A percentile compares a stretch with the other conserved stretches of the same genome.
phyloP scores from a whole-genome alignment of 257 asterid species.

The Solanum phureja region DNA sequence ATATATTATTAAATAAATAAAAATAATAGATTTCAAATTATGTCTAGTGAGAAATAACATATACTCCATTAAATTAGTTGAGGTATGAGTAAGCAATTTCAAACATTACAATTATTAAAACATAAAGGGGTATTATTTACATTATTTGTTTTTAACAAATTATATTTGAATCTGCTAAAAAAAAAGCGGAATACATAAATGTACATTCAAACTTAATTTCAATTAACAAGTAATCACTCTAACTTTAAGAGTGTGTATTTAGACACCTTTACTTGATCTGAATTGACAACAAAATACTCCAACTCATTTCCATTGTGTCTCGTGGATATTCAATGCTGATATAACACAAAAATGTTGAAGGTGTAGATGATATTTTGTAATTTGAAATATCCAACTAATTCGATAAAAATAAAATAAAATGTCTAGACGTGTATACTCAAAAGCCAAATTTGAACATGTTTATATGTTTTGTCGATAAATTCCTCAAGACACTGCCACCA shows the following conservation, averaged over 20 bases:
- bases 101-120: neutral
- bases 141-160: neutral
- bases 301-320: neutral
- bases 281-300: accelerated
- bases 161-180: neutral
- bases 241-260: neutral
- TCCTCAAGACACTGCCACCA: neutral
- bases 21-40: too few species aligned
- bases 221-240: neutral
- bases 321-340: too few species aligned
- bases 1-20: neutral
- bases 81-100: neutral
- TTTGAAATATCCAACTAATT: neutral
- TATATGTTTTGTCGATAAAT: neutral
- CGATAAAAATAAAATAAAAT: neutral
- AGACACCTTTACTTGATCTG: accelerated
- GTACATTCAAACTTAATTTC: neutral
- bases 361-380: neutral
- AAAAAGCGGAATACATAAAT: too few species aligned
- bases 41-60: neutral
- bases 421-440: neutral
- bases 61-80: too few species aligned
- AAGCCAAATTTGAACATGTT: neutral
- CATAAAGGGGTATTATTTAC: neutral
- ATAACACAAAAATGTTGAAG: too few species aligned